Percentiles rank a stretch among this genome's conserved stretches.
phyloP scores from a whole-genome alignment of 2,329 filamentous ascomycete species.

The Onygenales sp. region DNA sequence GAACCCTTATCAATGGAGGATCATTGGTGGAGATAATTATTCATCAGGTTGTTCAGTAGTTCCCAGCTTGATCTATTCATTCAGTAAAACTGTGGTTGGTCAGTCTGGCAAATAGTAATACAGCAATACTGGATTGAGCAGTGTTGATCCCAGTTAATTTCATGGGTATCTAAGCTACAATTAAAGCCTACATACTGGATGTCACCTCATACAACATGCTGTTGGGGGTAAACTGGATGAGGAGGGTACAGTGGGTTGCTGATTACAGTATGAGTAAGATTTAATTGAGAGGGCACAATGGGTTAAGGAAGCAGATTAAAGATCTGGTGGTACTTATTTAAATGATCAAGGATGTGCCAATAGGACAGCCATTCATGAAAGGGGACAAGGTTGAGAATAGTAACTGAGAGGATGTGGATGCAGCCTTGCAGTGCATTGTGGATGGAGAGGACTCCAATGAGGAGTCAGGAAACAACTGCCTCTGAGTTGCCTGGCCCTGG shows the following conservation, averaged over 20 bases:
- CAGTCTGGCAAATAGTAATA: too few species aligned
- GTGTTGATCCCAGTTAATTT: too few species aligned
- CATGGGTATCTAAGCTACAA: too few species aligned
- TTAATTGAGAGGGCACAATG: not conserved
- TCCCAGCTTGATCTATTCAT: too few species aligned
- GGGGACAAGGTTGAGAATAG: too few species aligned
- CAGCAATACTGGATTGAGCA: too few species aligned
- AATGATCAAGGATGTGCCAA: too few species aligned
- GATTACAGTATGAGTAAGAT: not conserved
- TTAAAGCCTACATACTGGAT: too few species aligned
- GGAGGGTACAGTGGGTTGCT: not conserved
- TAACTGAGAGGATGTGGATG: not conserved
- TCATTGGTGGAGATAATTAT: not conserved
- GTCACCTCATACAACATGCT: too few species aligned
- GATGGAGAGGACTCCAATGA: not conserved
- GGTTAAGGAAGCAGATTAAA: not conserved
- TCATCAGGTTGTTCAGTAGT: not conserved
- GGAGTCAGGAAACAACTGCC: not conserved
- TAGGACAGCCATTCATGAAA: too few species aligned
- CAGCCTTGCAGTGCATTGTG: not conserved
- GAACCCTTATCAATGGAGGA: not conserved
- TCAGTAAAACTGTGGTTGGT: too few species aligned
- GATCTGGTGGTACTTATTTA: accelerated
- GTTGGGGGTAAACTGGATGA: too few species aligned
- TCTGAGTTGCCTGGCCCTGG: not conserved